Evolutionary conservation across 495 filamentous ascomycete genomes (phyloP).

Genomic region (Niebla homalea): DNA sequence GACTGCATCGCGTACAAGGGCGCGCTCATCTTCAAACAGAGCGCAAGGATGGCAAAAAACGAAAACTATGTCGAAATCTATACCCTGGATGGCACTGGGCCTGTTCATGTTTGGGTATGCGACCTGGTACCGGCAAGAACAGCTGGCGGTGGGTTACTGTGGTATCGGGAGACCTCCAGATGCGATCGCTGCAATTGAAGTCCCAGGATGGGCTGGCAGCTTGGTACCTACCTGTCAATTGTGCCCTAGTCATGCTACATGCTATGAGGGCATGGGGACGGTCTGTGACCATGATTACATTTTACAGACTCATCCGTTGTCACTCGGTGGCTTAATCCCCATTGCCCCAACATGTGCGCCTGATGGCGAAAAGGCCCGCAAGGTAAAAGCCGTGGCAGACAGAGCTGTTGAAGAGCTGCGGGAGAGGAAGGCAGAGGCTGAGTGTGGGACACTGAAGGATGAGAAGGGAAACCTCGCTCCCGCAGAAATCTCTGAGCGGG

Average conservation of each 20-base stretch:
- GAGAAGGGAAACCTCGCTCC: constrained; percentile 42
- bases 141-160: constrained; percentile 88
- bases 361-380: constrained; percentile 80
- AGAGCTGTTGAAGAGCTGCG: constrained; percentile 78
- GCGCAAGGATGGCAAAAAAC: constrained; percentile 23
- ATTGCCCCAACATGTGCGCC: constrained; percentile 89
- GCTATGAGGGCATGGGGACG: constrained; percentile 61
- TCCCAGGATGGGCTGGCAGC: constrained; percentile 54
- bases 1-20: constrained; percentile 27
- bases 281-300: constrained; percentile 81
- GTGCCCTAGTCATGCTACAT: constrained; percentile 84
- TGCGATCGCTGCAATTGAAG: constrained; percentile 32
- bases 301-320: constrained; percentile 69
- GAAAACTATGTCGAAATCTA: constrained; percentile 28
- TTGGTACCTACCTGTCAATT: constrained; percentile 77
- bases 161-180: constrained; percentile 60
- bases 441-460: constrained; percentile 68
- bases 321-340: constrained; percentile 67
- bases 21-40: constrained; percentile 17
- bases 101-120: constrained; percentile 58
- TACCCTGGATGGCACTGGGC: constrained; percentile 52
- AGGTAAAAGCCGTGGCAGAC: constrained; percentile 76
- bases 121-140: constrained; percentile 83
- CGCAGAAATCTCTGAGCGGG: constrained; percentile 57
- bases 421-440: constrained; percentile 72